These are phyloP conservation scores for Phytophthora tubulina DNA, from an alignment of 352 stramenopile genomes.

Conservation along the genomic window DNA sequence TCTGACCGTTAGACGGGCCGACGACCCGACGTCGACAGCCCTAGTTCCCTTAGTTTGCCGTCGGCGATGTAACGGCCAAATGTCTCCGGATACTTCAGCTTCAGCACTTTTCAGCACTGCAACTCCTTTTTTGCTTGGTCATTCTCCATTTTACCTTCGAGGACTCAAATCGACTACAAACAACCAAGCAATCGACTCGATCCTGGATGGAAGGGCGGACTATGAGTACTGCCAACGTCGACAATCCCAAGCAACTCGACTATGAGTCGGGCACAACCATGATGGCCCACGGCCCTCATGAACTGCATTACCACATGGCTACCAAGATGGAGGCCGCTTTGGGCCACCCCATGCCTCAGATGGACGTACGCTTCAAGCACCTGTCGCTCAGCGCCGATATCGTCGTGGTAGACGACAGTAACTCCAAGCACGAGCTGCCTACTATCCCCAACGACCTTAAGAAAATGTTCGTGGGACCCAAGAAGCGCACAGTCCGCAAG, in stretches of 20 bases:
- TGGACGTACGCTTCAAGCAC: slow-evolving; percentile 59
- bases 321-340: slow-evolving; percentile 39
- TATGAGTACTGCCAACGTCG: not conserved
- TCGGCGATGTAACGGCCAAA: slow-evolving; percentile 5
- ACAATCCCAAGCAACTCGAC: slow-evolving; percentile 19
- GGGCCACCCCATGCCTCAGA: slow-evolving; percentile 47
- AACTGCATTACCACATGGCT: slow-evolving; percentile 43
- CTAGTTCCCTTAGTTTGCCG: not conserved
- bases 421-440: slow-evolving; percentile 38
- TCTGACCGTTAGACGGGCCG: too few species aligned
- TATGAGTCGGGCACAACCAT: slow-evolving; percentile 38
- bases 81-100: slow-evolving; percentile 22
- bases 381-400: slow-evolving; percentile 52
- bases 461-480: slow-evolving; percentile 33
- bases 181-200: not conserved
- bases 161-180: slow-evolving; percentile 7
- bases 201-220: slow-evolving; percentile 7
- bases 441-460: slow-evolving; percentile 46
- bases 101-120: not conserved
- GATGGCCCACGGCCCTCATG: slow-evolving; percentile 45
- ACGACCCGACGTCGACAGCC: too few species aligned
- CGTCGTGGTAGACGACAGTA: slow-evolving; percentile 37
- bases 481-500: slow-evolving; percentile 42
- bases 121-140: not conserved
- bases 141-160: slow-evolving; percentile 20